Conservation (phyloP, 176 grass and related monocot genomes). For the Juncus effusus region DNA sequence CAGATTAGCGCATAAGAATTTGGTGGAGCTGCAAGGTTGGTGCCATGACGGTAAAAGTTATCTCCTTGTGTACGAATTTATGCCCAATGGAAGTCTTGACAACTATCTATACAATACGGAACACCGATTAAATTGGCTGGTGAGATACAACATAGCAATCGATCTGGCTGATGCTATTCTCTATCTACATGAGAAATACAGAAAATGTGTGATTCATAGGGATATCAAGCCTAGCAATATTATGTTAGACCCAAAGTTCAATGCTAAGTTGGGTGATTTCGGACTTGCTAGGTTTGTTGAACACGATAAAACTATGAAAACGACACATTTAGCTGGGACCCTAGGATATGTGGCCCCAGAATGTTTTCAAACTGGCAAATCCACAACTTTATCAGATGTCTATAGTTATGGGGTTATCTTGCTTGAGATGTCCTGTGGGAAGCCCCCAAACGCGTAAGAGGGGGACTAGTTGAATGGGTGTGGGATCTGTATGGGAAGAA, state of each 20-base stretch:
- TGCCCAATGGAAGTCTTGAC: constrained; percentile 52
- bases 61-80: constrained; percentile 45
- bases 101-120: constrained; percentile 35
- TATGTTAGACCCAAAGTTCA: constrained; percentile 46
- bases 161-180: constrained; percentile 51
- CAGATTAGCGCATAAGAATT: constrained; percentile 27
- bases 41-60: constrained; percentile 44
- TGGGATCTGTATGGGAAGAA: constrained; percentile 22
- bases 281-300: constrained; percentile 62
- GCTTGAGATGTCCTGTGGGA: constrained; percentile 19
- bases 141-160: constrained; percentile 41
- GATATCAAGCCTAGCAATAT: constrained; percentile 71
- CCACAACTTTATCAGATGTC: constrained; percentile 20
- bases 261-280: constrained; percentile 65
- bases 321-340: constrained; percentile 46
- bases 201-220: constrained; percentile 54
- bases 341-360: constrained; percentile 53
- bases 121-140: constrained; percentile 35
- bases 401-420: constrained; percentile 30
- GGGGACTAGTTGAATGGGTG: constrained; percentile 30
- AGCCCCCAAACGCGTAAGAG: background rate
- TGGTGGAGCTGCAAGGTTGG: constrained; percentile 53
- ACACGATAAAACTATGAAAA: constrained; percentile 27
- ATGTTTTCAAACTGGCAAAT: constrained; percentile 10
- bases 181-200: constrained; percentile 59